A percentile compares a stretch with the other conserved stretches of the same genome.
These are phyloP conservation scores for Colletotrichum sp. DNA, from an alignment of 2,329 filamentous ascomycete species.

Conservation along the genomic window DNA sequence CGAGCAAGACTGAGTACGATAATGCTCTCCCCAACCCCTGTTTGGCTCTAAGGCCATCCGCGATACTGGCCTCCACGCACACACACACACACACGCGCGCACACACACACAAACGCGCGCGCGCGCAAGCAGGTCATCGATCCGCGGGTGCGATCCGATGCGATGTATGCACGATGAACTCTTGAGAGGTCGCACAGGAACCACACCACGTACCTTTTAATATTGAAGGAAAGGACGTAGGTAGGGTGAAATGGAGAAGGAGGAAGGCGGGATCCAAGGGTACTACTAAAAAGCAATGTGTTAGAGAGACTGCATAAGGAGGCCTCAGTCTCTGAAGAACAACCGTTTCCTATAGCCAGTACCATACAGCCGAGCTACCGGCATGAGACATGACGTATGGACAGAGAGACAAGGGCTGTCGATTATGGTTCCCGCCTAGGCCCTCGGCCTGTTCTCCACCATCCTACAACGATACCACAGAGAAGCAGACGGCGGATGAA, in stretches of 20 bases:
- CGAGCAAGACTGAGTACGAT: neutral
- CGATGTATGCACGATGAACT: neutral
- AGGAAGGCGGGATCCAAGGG: neutral
- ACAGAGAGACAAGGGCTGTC: neutral
- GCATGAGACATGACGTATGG: neutral
- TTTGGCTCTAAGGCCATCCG: neutral
- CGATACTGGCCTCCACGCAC: neutral
- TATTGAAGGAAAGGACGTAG: neutral
- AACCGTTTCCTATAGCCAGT: neutral
- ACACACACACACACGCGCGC: too few species aligned
- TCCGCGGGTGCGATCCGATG: neutral
- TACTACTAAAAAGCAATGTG: neutral
- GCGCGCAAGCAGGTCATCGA: neutral
- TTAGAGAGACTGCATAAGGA: neutral
- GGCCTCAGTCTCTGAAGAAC: neutral
- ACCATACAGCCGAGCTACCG: neutral
- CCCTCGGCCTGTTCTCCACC: neutral
- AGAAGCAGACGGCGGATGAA: neutral
- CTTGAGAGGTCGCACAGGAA: neutral
- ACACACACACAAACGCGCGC: neutral
- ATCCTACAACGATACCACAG: neutral
- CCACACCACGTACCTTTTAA: neutral
- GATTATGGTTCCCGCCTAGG: neutral
- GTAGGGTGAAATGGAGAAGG: neutral
- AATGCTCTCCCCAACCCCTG: neutral